Conservation (phyloP, 2,329 filamentous ascomycete genomes). For the Exophiala lecanii-corni region DNA sequence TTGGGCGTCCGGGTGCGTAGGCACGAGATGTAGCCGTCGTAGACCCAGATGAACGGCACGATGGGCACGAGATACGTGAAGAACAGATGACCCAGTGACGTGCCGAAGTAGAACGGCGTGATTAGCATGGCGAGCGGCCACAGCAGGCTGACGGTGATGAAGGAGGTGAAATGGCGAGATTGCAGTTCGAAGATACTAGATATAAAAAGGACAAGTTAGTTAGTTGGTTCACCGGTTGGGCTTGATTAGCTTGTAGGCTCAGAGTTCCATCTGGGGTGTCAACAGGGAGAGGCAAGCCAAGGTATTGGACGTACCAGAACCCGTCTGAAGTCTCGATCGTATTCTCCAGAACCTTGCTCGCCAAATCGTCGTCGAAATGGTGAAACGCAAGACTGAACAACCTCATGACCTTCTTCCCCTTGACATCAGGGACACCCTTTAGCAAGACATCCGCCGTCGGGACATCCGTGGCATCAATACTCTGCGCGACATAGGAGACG, state of each 20-base stretch:
- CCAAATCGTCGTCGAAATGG: constrained; percentile 65
- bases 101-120: constrained; percentile 37
- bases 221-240: no score
- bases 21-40: constrained; percentile 65
- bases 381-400: constrained; percentile 73
- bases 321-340: constrained; percentile 52
- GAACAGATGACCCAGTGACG: constrained; percentile 53
- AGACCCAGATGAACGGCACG: constrained; percentile 62
- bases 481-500: constrained; percentile 55
- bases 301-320: constrained; percentile 28
- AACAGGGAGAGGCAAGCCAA: background rate
- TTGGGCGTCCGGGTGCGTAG: constrained; percentile 62
- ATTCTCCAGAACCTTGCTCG: constrained; percentile 57
- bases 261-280: no score
- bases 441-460: constrained; percentile 44
- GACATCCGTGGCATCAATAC: constrained; percentile 62
- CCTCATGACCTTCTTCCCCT: constrained; percentile 56
- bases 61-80: constrained; percentile 65
- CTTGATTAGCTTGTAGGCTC: no score
- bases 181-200: constrained; percentile 66
- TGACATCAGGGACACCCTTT: constrained; percentile 25
- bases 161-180: constrained; percentile 54
- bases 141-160: constrained; percentile 51
- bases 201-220: constrained; percentile 5
- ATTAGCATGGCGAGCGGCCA: constrained; percentile 31